A percentile compares a stretch with the other conserved stretches of the same genome.
phyloP scores from a whole-genome alignment of 1,284 basidiomycete genomes.

The Tylopilus sp. region DNA sequence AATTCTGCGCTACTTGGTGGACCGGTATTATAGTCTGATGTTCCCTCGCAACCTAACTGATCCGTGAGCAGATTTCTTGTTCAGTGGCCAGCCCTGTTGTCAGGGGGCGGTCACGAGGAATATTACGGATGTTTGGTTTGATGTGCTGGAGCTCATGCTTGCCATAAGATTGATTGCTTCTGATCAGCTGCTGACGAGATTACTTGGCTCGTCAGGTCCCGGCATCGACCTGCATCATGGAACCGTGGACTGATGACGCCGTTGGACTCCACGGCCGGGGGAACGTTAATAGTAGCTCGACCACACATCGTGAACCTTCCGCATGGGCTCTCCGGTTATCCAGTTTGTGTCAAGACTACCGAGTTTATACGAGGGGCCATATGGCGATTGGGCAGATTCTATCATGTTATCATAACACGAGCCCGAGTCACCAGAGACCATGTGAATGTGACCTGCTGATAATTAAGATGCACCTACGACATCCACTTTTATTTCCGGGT shows the following conservation, averaged over 20 bases:
- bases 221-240: background rate
- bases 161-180: background rate
- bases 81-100: constrained; percentile 73
- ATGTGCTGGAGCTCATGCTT: constrained; percentile 10
- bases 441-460: background rate
- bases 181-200: constrained; percentile 1
- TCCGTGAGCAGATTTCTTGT: constrained; percentile 64
- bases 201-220: background rate
- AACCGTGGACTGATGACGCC: background rate
- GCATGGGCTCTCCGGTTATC: background rate
- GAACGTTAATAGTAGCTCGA: background rate
- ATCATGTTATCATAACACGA: background rate
- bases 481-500: constrained; percentile 47
- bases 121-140: constrained; percentile 67
- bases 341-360: too few species aligned
- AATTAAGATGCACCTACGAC: background rate
- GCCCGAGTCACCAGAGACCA: background rate
- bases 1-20: constrained; percentile 76
- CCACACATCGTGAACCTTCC: background rate
- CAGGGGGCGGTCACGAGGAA: constrained; percentile 42
- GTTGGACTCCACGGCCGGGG: background rate
- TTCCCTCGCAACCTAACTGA: constrained; percentile 1
- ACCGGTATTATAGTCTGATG: constrained; percentile 51
- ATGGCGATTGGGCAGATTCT: background rate
- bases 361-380: too few species aligned